Conservation (phyloP, 148 eudicot species). For the Nepenthes gracilis region DNA sequence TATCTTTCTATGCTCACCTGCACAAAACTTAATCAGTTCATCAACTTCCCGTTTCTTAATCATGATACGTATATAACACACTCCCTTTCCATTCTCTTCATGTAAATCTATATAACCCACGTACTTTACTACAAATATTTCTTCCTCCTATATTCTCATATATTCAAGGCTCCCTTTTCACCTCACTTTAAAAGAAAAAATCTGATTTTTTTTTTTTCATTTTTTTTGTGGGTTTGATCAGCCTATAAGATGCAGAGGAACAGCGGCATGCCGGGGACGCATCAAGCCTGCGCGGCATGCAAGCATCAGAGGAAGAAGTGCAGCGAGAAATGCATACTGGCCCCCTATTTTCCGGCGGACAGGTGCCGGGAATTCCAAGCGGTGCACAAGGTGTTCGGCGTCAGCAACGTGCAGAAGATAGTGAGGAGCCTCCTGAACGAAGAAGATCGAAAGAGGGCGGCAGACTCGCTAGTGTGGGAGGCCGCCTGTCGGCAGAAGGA, state of each 20-base stretch:
- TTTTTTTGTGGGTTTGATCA: too few species aligned
- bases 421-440: slow-evolving; percentile 27
- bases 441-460: slow-evolving; percentile 47
- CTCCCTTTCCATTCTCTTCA: slow-evolving; percentile 4
- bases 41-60: slow-evolving; percentile 27
- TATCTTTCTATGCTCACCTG: slow-evolving; percentile 44
- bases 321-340: slow-evolving; percentile 61
- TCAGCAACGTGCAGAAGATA: slow-evolving; percentile 68
- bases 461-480: slow-evolving; percentile 82
- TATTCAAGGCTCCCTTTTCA: background rate
- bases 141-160: background rate
- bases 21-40: slow-evolving; percentile 15
- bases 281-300: slow-evolving; percentile 91
- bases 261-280: slow-evolving; percentile 21
- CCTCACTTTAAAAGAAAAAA: background rate
- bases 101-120: slow-evolving; percentile 2
- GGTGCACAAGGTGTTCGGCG: slow-evolving; percentile 82
- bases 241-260: slow-evolving; percentile 28
- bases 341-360: slow-evolving; percentile 67
- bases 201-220: background rate
- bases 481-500: slow-evolving; percentile 61
- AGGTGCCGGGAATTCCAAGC: slow-evolving; percentile 61
- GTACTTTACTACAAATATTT: slow-evolving; percentile 3
- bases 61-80: background rate
- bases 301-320: slow-evolving; percentile 93